phyloP scores from a whole-genome alignment of 2,329 filamentous ascomycete genomes.

The Camptophora hylomeconis region DNA sequence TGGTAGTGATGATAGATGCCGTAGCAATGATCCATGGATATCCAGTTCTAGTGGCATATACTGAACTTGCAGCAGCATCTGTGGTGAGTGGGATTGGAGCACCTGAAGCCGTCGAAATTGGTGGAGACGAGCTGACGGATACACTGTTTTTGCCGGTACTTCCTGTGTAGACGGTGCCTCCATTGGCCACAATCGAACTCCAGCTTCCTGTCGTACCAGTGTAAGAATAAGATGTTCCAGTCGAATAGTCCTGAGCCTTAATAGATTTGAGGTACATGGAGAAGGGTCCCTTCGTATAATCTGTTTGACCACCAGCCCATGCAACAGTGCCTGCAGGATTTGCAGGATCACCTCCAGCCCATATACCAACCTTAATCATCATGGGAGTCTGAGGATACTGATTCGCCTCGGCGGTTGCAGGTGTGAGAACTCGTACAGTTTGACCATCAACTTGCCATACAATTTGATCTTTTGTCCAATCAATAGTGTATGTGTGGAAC shows the following conservation, averaged over 20 bases:
- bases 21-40: constrained; percentile 54
- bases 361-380: constrained; percentile 56
- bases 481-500: constrained; percentile 39
- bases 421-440: constrained; percentile 48
- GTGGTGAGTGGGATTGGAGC: constrained; percentile 22
- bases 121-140: constrained; percentile 40
- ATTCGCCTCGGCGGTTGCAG: constrained; percentile 44
- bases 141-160: constrained; percentile 35
- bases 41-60: constrained; percentile 43
- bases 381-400: constrained; percentile 63
- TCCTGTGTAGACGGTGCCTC: constrained; percentile 61
- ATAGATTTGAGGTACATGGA: constrained; percentile 60
- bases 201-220: constrained; percentile 64
- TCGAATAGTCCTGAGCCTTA: constrained; percentile 68
- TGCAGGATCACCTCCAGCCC: constrained; percentile 47
- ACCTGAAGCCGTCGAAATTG: constrained; percentile 48
- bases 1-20: constrained; percentile 33
- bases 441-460: constrained; percentile 53
- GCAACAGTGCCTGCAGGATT: constrained; percentile 40
- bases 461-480: constrained; percentile 53
- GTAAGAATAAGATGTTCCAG: constrained; percentile 74
- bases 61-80: constrained; percentile 27
- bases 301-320: constrained; percentile 58
- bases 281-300: constrained; percentile 55
- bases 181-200: constrained; percentile 70